Conservation (phyloP, 768 basidiomycete species). For the Mrakia blollopis region DNA sequence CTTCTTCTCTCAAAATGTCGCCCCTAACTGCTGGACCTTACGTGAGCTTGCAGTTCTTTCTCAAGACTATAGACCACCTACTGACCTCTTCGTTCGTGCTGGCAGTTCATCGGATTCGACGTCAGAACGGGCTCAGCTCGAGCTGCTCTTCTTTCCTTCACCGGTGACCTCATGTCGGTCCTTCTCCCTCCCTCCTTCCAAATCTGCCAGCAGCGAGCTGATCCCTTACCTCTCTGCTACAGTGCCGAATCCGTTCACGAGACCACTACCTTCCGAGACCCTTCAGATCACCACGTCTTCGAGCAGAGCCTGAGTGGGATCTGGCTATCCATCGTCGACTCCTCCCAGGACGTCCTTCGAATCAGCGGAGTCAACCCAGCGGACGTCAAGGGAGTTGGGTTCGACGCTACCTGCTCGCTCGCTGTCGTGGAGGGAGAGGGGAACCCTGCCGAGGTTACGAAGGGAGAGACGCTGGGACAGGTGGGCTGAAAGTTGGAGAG, state of each 20-base stretch:
- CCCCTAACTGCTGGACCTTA: not conserved
- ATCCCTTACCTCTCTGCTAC: conserved; percentile 2
- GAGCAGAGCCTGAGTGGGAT: conserved; percentile 91
- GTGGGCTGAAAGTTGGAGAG: conserved; percentile 48
- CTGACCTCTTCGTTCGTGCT: not conserved
- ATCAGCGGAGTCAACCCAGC: conserved; percentile 50
- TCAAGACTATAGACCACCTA: not conserved
- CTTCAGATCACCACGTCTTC: conserved; percentile 81
- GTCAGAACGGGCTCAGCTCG: conserved; percentile 88
- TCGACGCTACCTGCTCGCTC: conserved; percentile 94
- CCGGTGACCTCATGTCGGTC: conserved; percentile 58
- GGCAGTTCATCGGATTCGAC: conserved; percentile 50
- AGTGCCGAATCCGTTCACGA: conserved; percentile 43
- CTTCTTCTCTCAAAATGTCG: not conserved
- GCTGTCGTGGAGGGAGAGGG: conserved; percentile 75
- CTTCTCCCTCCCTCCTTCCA: not conserved
- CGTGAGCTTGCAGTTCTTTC: not conserved
- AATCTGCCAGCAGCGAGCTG: too few relatives aligned
- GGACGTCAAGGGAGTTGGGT: conserved; percentile 78
- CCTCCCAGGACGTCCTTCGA: conserved; percentile 56
- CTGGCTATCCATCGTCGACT: conserved; percentile 64
- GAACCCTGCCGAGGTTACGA: conserved; percentile 67
- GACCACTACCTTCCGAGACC: conserved; percentile 83
- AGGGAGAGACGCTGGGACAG: conserved; percentile 58
- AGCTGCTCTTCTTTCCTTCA: conserved; percentile 66